Conservation (phyloP, 768 basidiomycete species). For the Chalciporus piperatus region DNA sequence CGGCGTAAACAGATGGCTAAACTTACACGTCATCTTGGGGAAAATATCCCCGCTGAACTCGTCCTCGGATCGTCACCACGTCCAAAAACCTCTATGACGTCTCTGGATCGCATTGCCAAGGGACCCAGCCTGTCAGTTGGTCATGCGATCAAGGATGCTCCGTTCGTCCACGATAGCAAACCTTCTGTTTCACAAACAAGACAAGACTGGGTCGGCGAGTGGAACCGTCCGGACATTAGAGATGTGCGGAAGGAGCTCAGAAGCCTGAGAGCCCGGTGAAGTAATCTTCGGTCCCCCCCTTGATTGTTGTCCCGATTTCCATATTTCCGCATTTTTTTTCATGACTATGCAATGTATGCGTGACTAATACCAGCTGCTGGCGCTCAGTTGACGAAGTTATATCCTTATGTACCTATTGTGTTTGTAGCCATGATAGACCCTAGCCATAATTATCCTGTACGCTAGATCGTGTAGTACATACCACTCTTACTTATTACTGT, state of each 20-base stretch:
- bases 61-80: slow-evolving; percentile 33
- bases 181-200: background rate
- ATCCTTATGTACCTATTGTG: background rate
- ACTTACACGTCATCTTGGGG: slow-evolving; percentile 54
- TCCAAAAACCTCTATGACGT: background rate
- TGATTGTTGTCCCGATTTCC: background rate
- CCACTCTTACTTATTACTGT: too few species aligned
- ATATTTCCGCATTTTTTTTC: background rate
- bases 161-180: background rate
- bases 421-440: slow-evolving; percentile 11
- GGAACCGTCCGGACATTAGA: slow-evolving; percentile 38
- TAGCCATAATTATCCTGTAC: background rate
- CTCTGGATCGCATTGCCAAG: background rate
- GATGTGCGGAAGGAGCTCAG: slow-evolving; percentile 40
- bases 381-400: slow-evolving; percentile 3
- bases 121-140: slow-evolving; percentile 19
- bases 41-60: slow-evolving; percentile 56
- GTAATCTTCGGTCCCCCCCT: background rate
- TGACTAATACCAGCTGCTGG: slow-evolving; percentile 14
- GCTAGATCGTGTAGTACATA: background rate
- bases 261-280: slow-evolving; percentile 20
- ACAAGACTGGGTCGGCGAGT: slow-evolving; percentile 38
- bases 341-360: background rate
- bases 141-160: background rate
- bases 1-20: slow-evolving; percentile 56